phyloP scores from a whole-genome alignment of 305 asterid species.

The Fraxinus floribunda region DNA sequence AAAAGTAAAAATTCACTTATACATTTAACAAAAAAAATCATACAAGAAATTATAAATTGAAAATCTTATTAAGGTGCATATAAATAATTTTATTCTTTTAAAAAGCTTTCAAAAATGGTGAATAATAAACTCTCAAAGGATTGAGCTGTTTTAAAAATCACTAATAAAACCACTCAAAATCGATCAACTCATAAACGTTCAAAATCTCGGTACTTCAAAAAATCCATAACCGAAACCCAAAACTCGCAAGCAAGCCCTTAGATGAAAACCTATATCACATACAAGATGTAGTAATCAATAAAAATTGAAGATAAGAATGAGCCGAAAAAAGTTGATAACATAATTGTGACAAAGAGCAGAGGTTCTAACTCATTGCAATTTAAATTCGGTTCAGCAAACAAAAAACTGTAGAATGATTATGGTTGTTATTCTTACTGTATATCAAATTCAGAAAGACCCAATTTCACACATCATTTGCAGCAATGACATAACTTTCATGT shows the following conservation, averaged over 20 bases:
- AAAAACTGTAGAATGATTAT: background rate
- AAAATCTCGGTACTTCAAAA: too few relatives aligned
- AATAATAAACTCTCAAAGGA: too few relatives aligned
- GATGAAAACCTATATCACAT: background rate
- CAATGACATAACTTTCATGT: background rate
- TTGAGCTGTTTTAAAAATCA: too few relatives aligned
- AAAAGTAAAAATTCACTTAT: too few relatives aligned
- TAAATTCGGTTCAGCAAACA: background rate
- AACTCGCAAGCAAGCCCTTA: background rate
- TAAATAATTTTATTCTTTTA: too few relatives aligned
- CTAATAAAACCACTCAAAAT: background rate
- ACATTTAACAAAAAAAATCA: too few relatives aligned
- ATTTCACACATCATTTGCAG: background rate
- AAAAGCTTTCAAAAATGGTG: too few relatives aligned
- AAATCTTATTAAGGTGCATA: too few relatives aligned
- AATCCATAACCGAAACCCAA: background rate
- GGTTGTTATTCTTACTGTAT: background rate
- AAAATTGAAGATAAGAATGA: background rate
- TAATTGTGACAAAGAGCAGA: too few relatives aligned
- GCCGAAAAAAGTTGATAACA: background rate
- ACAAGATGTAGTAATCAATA: background rate
- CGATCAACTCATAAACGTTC: too few relatives aligned
- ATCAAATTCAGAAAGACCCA: background rate
- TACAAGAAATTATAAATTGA: too few relatives aligned
- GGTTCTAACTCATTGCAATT: background rate